Base-by-base conservation (phyloP, 495 filamentous ascomycete genomes). In the Penicillium cinerascens region DNA sequence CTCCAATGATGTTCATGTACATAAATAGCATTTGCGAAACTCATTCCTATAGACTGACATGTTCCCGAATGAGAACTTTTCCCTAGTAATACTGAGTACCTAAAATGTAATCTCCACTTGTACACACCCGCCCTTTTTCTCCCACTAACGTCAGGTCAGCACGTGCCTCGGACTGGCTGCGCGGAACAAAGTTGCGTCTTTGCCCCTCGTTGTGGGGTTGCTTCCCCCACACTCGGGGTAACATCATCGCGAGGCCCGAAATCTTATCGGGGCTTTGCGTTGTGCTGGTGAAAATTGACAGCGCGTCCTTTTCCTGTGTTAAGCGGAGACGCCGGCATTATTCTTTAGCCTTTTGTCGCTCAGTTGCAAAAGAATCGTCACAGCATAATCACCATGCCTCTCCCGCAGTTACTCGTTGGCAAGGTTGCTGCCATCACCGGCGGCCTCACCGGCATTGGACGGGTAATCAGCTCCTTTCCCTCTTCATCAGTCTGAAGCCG, bases 371-470 rank as follows among this genome's bases (percentile, higher is more conserved):
- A 33, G 8, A 36, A 25, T 35, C 3, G 38, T 23, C 6, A 10
- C 17, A n/a, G n/a, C n/a, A 42, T 18, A 38, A 27, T 35, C 43
- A 53, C 38, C 55, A 73, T 74, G 72, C 47, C 63, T 62, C 53
- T 63, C 15, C 67, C 68, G 5, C 76, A 79, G 61, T 74, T 88
- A 55, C 78, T 92, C 37, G 67, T 71, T 7, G 76, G 75, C 65
- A 88, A 87, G 58, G 81, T 79, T 5, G 84, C 83, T 53, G 82
- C 85, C 57, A 82, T 89, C 52, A 88, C 86, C 0, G 86, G 86
- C 47, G 83, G 82, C 49, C 83, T 82, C 1, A 85, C 85, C 0
- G 86, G 86, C 42, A 88, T 89, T 54, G 86, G 86, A 36, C 82
- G 85, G 20, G 85, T 51, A 51, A 33, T 20, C 26, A 20, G 7